Evolutionary conservation across 208 protist species (phyloP).

Genomic region (Angomonas deanei): DNA sequence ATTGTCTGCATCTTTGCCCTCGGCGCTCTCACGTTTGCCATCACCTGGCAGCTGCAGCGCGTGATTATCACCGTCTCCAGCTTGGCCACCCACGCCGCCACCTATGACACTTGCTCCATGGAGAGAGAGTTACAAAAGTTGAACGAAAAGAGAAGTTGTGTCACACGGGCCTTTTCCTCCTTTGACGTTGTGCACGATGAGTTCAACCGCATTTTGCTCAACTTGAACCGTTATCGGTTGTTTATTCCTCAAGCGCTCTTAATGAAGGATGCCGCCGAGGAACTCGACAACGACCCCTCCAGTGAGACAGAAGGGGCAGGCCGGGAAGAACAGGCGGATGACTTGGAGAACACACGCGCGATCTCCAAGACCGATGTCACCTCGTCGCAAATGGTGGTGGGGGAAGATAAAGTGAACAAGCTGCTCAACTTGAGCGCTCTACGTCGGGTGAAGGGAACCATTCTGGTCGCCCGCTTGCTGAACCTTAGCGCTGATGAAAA

Average conservation of each 20-base stretch:
- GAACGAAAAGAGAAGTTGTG: neutral
- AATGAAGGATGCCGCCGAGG: neutral
- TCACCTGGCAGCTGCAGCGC: slow-evolving; percentile 36
- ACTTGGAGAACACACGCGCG: neutral
- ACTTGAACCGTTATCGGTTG: slow-evolving; percentile 44
- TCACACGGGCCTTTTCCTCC: slow-evolving; percentile 8
- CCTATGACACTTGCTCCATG: slow-evolving; percentile 54
- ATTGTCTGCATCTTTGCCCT: slow-evolving; percentile 41
- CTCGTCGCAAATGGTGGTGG: too few species aligned
- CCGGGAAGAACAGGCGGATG: neutral
- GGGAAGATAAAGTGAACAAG: neutral
- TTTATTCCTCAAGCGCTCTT: slow-evolving; percentile 58
- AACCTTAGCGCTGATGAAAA: slow-evolving; percentile 15
- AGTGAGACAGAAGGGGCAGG: neutral
- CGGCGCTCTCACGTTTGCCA: slow-evolving; percentile 27
- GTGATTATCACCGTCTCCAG: slow-evolving; percentile 44
- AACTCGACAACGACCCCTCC: neutral
- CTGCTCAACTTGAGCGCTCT: neutral
- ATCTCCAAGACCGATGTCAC: too few species aligned
- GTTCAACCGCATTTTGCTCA: slow-evolving; percentile 42
- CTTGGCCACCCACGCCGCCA: slow-evolving; percentile 41
- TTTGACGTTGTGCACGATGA: slow-evolving; percentile 29
- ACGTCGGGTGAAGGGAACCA: slow-evolving; percentile 36
- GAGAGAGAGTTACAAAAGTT: neutral
- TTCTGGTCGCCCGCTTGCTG: slow-evolving; percentile 27